These are phyloP conservation scores for Paraleonurus japonicus DNA, from an alignment of 257 asterid genomes.

Conservation along the genomic window DNA sequence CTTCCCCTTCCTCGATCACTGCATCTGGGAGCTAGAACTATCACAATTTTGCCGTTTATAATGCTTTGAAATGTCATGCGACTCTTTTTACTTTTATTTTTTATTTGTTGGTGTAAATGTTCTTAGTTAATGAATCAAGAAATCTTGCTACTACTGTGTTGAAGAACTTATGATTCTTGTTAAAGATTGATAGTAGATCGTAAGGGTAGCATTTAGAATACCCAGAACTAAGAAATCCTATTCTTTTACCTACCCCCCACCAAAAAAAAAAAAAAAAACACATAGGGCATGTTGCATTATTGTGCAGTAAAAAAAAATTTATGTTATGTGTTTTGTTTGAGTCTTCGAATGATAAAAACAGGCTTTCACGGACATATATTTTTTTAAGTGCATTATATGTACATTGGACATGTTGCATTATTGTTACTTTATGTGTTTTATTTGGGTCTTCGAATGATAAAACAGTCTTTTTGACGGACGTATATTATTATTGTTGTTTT, in stretches of 20 bases:
- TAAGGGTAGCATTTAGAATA: neutral
- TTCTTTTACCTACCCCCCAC: too few species aligned
- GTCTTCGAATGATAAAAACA: neutral
- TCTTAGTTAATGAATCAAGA: neutral
- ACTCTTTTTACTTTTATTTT: neutral
- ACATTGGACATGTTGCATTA: too few species aligned
- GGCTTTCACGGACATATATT: neutral
- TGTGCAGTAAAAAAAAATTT: neutral
- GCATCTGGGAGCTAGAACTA: constrained; percentile 25
- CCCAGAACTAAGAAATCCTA: neutral
- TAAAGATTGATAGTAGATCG: neutral
- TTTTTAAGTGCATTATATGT: neutral
- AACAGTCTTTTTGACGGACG: neutral
- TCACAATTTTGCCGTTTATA: constrained; percentile 29
- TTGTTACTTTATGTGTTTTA: neutral
- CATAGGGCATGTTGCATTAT: too few species aligned
- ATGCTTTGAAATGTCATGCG: neutral
- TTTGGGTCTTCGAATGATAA: neutral
- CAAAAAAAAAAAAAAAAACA: too few species aligned
- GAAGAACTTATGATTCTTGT: neutral
- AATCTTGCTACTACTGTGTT: neutral
- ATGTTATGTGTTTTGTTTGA: neutral
- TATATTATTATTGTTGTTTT: too few species aligned
- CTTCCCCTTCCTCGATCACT: constrained; percentile 20
- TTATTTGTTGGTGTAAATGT: neutral